phyloP scores from a whole-genome alignment of 2,329 filamentous ascomycete genomes.

The Dactylella cylindrospora region DNA sequence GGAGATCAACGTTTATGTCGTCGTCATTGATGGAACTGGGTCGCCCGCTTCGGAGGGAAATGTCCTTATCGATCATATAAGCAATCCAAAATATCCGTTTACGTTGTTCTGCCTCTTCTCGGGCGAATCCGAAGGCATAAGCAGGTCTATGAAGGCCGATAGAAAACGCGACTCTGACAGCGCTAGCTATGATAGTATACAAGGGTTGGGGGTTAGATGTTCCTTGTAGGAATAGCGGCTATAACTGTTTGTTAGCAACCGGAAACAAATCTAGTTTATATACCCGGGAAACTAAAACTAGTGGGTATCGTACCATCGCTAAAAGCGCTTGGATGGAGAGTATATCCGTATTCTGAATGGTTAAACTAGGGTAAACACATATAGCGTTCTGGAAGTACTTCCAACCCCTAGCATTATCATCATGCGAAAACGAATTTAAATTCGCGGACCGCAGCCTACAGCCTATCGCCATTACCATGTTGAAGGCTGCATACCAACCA shows the following conservation, averaged over 20 bases:
- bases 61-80: conserved; percentile 72
- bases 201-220: conserved; percentile 95
- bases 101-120: conserved; percentile 88
- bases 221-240: conserved; percentile 86
- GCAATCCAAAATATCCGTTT: conserved; percentile 77
- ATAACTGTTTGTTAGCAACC: conserved; percentile 37
- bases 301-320: conserved; percentile 66
- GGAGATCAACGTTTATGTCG: conserved; percentile 93
- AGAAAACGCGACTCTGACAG: conserved; percentile 85
- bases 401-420: conserved; percentile 82
- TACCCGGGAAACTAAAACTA: background rate
- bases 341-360: conserved; percentile 93
- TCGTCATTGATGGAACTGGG: conserved; percentile 74
- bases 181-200: conserved; percentile 85
- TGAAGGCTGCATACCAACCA: conserved; percentile 98
- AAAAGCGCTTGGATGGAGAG: conserved; percentile 90
- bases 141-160: conserved; percentile 94
- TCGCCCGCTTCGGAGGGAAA: conserved; percentile 70
- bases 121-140: conserved; percentile 88
- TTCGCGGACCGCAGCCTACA: conserved; percentile 74
- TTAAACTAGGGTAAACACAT: conserved; percentile 86
- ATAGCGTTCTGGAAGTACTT: conserved; percentile 95
- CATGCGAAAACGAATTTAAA: conserved; percentile 78
- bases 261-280: background rate
- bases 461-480: conserved; percentile 88